Evolutionary conservation across 2,329 filamentous ascomycete genomes (phyloP).

Genomic region (Penicillium janthinellum): DNA sequence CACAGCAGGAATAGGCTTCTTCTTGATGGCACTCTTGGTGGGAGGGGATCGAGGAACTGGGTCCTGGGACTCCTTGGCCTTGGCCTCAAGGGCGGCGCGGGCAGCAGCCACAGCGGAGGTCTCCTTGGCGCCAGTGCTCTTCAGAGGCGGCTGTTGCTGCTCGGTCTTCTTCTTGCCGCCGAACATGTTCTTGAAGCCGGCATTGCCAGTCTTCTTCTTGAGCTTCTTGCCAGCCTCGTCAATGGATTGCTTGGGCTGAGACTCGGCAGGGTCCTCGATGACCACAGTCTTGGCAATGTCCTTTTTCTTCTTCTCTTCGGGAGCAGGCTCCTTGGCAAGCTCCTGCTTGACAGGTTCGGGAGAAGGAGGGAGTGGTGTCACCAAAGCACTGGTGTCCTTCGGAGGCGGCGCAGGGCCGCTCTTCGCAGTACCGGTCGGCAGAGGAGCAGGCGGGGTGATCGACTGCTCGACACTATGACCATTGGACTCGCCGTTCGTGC

Average conservation of each 20-base stretch:
- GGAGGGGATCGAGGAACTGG: constrained; percentile 20
- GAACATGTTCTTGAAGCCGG: constrained; percentile 50
- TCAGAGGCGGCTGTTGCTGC: constrained; percentile 30
- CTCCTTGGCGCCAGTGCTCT: constrained; percentile 34
- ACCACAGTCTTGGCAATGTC: constrained; percentile 20
- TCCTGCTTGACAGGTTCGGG: constrained; percentile 30
- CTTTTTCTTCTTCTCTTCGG: constrained; percentile 24
- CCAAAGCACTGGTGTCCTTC: constrained; percentile 31
- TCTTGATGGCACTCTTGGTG: constrained; percentile 34
- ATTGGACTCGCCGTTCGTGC: constrained; percentile 32
- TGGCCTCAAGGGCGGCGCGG: constrained; percentile 45
- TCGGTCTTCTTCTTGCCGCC: constrained; percentile 44
- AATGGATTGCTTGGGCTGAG: constrained; percentile 36
- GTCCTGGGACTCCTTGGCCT: constrained; percentile 38
- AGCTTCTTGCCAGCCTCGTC: constrained; percentile 46
- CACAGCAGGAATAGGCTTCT: constrained; percentile 35
- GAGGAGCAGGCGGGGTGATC: constrained; percentile 23
- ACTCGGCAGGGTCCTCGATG: constrained; percentile 29
- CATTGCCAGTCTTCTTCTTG: constrained; percentile 46
- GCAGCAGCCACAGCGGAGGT: constrained; percentile 46
- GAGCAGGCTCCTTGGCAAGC: constrained; percentile 11
- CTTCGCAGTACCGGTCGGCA: constrained; percentile 31
- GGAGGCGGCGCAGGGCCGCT: constrained; percentile 35
- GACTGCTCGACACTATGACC: constrained; percentile 38
- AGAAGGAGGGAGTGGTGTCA: constrained; percentile 29